Percentiles rank a stretch among this genome's conserved stretches.
These are phyloP conservation scores for Brettanomyces naardenensis DNA, from an alignment of 805 yeast species.

Conservation along the genomic window DNA sequence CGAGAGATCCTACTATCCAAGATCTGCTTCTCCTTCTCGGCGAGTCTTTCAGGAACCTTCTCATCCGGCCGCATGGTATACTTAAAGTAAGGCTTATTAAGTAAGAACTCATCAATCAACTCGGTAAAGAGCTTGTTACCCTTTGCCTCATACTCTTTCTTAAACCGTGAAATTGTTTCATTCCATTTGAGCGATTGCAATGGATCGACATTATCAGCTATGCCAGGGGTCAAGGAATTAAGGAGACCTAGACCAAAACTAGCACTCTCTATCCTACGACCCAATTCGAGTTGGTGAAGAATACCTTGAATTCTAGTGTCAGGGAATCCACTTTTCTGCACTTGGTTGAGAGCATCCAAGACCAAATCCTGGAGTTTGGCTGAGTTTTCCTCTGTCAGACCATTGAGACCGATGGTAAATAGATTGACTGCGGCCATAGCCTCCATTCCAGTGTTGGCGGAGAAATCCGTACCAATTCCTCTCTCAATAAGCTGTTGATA, in stretches of 20 bases:
- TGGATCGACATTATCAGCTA: constrained; percentile 81
- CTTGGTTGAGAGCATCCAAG: constrained; percentile 35
- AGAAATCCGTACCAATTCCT: constrained; percentile 77
- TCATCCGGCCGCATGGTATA: constrained; percentile 72
- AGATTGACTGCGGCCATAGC: constrained; percentile 68
- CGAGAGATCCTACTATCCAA: constrained; percentile 33
- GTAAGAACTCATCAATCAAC: constrained; percentile 45
- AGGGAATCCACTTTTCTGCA: constrained; percentile 40
- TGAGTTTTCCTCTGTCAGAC: constrained; percentile 41
- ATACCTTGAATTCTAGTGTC: constrained; percentile 69
- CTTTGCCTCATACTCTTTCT: constrained; percentile 42
- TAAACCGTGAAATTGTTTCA: constrained; percentile 49
- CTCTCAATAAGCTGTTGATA: constrained; percentile 82
- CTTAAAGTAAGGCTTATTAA: constrained; percentile 51
- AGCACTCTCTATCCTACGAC: constrained; percentile 80
- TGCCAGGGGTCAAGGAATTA: constrained; percentile 69
- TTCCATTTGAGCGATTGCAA: constrained; percentile 61
- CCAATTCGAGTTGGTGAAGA: constrained; percentile 78
- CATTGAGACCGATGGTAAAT: constrained; percentile 82
- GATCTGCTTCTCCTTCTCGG: constrained; percentile 48
- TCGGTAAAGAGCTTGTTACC: constrained; percentile 55
- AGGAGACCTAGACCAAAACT: constrained; percentile 80
- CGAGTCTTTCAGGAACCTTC: constrained; percentile 41
- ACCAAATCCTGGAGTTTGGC: constrained; percentile 45
- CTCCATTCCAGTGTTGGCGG: constrained; percentile 84